Base-by-base conservation (phyloP, 2,329 filamentous ascomycete genomes). In the Colletotrichum sp. region DNA sequence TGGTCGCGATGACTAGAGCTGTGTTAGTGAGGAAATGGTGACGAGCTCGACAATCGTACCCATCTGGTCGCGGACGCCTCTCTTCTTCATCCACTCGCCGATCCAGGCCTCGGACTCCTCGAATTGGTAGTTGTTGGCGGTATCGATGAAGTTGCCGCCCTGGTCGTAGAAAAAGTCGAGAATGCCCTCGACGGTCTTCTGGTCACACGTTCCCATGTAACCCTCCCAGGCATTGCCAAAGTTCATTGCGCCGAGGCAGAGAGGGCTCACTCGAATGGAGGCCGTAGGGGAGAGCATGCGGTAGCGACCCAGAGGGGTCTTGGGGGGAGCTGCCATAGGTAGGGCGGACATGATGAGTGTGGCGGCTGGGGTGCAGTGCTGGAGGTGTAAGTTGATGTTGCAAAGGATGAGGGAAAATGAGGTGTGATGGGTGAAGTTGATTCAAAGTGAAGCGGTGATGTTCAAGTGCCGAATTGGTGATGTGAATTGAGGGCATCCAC, bases 141-240 rank as follows among this genome's bases (percentile, higher is more conserved):
- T 94, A 81, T 95, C 94, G 80, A 95, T 92, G 82, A 95, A 95
- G 84, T 95, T 95, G 28, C 94, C 93, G 73, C 89, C 82, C 61
- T 92, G 88, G 7, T 89, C 87, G 74, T 89, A 91, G 83, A 90
- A 95, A 80, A 89, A 91, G 79, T 95, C 93, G 10, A 95, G 87
- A 30, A 95, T 90, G 24, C 87, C 85, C 78, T 94, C 92, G 3
- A 90, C 87, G 2, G 88, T 88, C 65, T 90, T 86, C 80, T 94
- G 91, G 81, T 90, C 88, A 82, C 93, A 94, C 48, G 88, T 87
- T 36, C 94, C 94, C 89, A 95, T 90, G 67, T 86, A 87, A 0
- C 83, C 82, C 77, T 86, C 85, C 90, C 88, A 92, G 38, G 87
- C 85, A 71, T 90, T 84, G 59, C 92, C 92, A 83, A 94, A 91